Evolutionary conservation across 305 asterid species (phyloP).

Genomic region (Fraxinus greggii): DNA sequence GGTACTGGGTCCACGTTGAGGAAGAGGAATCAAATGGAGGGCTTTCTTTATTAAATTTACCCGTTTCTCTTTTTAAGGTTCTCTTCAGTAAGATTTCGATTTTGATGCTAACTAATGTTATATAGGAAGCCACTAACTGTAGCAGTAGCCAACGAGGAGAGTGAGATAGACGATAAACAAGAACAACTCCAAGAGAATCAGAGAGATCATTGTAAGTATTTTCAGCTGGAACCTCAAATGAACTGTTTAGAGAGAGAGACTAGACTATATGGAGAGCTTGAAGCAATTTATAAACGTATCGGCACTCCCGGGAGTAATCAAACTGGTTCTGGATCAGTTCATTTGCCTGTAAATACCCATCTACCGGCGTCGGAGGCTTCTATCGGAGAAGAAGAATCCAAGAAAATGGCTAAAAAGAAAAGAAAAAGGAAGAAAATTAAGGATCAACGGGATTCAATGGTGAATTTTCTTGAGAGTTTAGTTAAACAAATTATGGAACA

Average conservation of each 20-base stretch:
- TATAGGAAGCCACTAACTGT: constrained; percentile 47
- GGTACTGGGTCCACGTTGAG: neutral
- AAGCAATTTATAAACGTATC: constrained; percentile 50
- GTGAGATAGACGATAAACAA: constrained; percentile 42
- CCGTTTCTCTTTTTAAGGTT: constrained; percentile 2
- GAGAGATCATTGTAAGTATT: neutral
- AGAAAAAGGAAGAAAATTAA: constrained; percentile 29
- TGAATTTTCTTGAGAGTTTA: constrained; percentile 39
- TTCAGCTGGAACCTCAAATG: constrained; percentile 18
- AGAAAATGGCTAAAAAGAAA: constrained; percentile 9
- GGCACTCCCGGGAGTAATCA: constrained; percentile 31
- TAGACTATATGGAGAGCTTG: constrained; percentile 57
- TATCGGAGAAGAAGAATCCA: constrained; percentile 19
- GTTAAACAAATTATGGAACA: constrained; percentile 50
- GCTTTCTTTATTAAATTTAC: constrained; percentile 1
- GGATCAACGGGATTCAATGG: constrained; percentile 30
- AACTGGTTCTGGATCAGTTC: constrained; percentile 31
- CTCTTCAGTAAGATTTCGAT: neutral
- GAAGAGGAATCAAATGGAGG: neutral
- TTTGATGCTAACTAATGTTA: constrained; percentile 21
- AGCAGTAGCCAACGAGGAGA: constrained; percentile 56
- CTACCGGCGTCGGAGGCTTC: constrained; percentile 28
- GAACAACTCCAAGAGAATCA: constrained; percentile 26
- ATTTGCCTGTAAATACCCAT: constrained; percentile 7
- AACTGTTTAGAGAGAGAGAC: constrained; percentile 30